Base-by-base conservation (phyloP, 148 eudicot genomes). In the Fagopyrum tataricum region DNA sequence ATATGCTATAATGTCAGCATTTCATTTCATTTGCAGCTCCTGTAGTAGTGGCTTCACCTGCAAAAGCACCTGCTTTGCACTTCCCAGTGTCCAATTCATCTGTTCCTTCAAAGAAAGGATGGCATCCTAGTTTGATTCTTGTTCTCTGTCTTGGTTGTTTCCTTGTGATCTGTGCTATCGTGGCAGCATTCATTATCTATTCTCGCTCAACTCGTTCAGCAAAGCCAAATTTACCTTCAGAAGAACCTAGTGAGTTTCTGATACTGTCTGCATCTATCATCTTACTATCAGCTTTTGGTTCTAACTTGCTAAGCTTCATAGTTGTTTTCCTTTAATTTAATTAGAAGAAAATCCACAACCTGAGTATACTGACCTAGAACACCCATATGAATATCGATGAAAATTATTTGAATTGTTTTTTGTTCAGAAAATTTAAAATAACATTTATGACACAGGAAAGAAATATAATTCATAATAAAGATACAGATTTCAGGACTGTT, bases 21-120 rank as follows among this genome's bases (percentile, higher is more conserved):
- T 75, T 71, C 66, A 47, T 71, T 67, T 69, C 43, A 44, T 80
- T 5, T 79, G 72, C 97, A 94, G 97, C 97, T 79, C 98, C 97
- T 31, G 17, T 41, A 49, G 64, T 81, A 83, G 88, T 84, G 46
- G 73, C 78, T 24, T 31, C 90, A 46, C 87, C 98, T 44, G 79
- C 76, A 31, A 74, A 80, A 76, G 77, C 86, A 76, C 85, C 82
- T 76, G 72, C 80, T 46, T 77, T 74, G 39, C 78, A 73, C 62
- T 79, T 84, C 39, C 79, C 96, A 80, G 46, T 81, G 76, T 82
- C 90, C 71, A 73, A 78, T 61, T 40, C 82, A 52, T 39, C 76
- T 62, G 76, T 26, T 53, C 23, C 85, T 72, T 77, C 90, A 49
- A 75, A 68, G 72, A 83, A 84, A 43, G 85, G 79, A 75, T 85